These are phyloP conservation scores for Cyclotella sp. DNA, from an alignment of 108 stramenopile species.

Conservation along the genomic window DNA sequence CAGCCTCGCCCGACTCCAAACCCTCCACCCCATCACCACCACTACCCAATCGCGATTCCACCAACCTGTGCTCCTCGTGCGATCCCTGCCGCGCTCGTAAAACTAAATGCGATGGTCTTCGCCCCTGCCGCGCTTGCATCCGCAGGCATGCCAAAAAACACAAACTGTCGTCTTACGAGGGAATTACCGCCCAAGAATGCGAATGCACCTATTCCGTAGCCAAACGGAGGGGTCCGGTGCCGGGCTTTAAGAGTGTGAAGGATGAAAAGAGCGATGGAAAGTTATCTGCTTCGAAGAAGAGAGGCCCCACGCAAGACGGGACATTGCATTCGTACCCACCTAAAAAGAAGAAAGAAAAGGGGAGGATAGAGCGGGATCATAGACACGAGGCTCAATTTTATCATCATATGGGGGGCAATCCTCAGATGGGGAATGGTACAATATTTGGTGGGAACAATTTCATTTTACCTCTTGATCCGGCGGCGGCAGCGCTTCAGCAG, in stretches of 20 bases:
- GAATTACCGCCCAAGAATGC: constrained; percentile 49
- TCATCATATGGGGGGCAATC: background rate
- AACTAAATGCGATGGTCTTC: constrained; percentile 81
- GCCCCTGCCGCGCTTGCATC: constrained; percentile 81
- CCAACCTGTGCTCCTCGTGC: constrained; percentile 69
- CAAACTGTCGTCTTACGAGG: constrained; percentile 68
- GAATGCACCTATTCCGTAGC: constrained; percentile 84
- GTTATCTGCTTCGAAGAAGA: background rate
- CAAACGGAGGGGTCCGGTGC: constrained; percentile 83
- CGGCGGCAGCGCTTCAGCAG: constrained; percentile 21
- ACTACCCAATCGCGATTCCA: background rate
- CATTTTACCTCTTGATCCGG: constrained; percentile 1
- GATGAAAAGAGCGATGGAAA: background rate
- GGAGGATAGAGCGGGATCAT: background rate
- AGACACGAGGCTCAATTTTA: background rate
- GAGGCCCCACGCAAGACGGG: background rate
- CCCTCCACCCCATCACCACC: constrained; percentile 3
- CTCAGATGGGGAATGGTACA: background rate
- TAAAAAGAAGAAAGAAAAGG: background rate
- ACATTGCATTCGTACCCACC: background rate
- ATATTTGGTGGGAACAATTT: constrained; percentile 16
- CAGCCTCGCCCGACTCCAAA: background rate
- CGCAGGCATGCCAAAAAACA: constrained; percentile 80
- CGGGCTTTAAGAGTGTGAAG: constrained; percentile 41
- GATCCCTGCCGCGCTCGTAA: constrained; percentile 86